phyloP scores from a whole-genome alignment of 441 rosid genomes.

The Eruca vesicaria region DNA sequence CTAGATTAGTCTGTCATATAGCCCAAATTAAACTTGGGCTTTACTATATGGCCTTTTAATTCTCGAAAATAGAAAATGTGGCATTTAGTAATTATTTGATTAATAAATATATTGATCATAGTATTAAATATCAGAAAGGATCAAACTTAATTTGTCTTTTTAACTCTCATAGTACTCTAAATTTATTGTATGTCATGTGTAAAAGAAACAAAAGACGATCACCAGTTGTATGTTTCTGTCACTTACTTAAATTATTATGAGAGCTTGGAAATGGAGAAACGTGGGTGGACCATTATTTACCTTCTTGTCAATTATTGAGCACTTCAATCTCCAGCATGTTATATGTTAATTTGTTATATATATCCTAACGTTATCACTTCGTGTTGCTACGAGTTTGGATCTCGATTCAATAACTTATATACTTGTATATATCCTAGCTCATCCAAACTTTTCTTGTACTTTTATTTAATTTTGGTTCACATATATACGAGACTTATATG shows the following conservation, averaged over 20 bases:
- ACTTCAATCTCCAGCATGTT: background rate
- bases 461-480: too few relatives aligned
- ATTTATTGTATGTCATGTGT: background rate
- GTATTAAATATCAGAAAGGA: too few relatives aligned
- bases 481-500: too few relatives aligned
- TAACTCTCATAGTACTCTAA: background rate
- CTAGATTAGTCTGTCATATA: background rate
- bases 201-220: conserved; percentile 18
- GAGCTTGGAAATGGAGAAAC: conserved; percentile 28
- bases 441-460: too few relatives aligned
- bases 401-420: background rate
- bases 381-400: conserved; percentile 9
- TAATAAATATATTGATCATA: too few relatives aligned
- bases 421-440: background rate
- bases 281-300: conserved; percentile 22
- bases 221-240: conserved; percentile 19
- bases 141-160: background rate
- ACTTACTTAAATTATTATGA: conserved; percentile 4
- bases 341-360: too few relatives aligned
- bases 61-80: too few relatives aligned
- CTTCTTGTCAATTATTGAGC: conserved; percentile 12
- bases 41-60: too few relatives aligned
- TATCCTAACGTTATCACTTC: background rate
- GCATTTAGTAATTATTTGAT: too few relatives aligned
- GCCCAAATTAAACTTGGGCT: background rate